Evolutionary conservation across 2,329 filamentous ascomycete species (phyloP), one percentile per base, ranked within the genome.

Genomic region (Hawksworthiomyces lignivorus): DNA sequence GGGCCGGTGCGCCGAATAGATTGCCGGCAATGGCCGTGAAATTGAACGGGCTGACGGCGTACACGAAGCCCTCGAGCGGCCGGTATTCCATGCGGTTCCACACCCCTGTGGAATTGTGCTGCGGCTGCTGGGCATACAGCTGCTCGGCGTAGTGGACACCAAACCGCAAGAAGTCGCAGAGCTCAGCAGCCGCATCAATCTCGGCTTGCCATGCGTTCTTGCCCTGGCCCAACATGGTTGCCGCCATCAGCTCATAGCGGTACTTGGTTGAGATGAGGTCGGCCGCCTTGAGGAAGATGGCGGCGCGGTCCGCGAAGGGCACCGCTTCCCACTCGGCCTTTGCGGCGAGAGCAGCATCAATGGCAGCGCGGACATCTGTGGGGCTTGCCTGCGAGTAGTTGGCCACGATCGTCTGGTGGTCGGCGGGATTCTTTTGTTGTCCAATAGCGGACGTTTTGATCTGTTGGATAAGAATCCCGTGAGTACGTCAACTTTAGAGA

Each of bases 171-270:
- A 97, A 97, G 62, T 98, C 90, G 53, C 79, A 83, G 54, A 94
- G 67, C 72, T 98, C 92, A 8, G 90, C 90, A 15, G 90, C 90
- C 29, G 89, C 77, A 63, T 97, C 90, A 50, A 97, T 97, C 73
- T 98, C 90, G n/a, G 92, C 90, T 66, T 98, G 90, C 88, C 88
- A 97, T 36, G 87, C 87, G 62, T 96, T 97, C 77, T 97, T 97
- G 56, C 92, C 90, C 67, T 98, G 90, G 47, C 90, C 92, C 24
- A 95, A 72, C 79, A 97, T 95, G 12, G 92, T 96, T 33, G 87
- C 80, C 7, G 92, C 90, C 85, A 97, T 94, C 54, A 98, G 78
- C 43, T 96, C 87, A 65, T 95, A 96, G 59, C 92, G 79, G 67
- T 98, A 97, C 69, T 97, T 97, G 50, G 77, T 84, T 41, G 84